phyloP scores from a whole-genome alignment of 805 yeast genomes.

The Torulaspora microellipsoides region DNA sequence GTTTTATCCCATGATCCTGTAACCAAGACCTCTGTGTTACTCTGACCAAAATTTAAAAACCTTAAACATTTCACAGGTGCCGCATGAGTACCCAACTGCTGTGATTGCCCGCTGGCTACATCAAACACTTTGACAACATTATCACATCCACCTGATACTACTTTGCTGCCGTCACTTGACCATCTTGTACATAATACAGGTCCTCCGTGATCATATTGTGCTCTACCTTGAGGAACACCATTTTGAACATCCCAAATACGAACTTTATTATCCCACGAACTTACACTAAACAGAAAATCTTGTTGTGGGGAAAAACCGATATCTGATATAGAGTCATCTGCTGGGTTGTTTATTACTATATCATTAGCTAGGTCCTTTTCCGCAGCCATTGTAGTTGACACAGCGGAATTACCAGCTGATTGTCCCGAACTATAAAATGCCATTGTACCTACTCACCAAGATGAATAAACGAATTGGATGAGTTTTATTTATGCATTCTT shows the following conservation, averaged over 20 bases:
- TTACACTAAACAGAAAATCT: conserved; percentile 66
- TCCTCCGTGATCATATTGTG: conserved; percentile 82
- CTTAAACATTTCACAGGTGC: conserved; percentile 72
- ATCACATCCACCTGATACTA: conserved; percentile 87
- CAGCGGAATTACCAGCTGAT: conserved; percentile 12
- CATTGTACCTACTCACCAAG: conserved; percentile 10
- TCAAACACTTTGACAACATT: conserved; percentile 83
- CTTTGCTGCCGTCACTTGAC: conserved; percentile 82
- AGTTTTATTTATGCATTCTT: no score
- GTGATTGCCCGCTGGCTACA: conserved; percentile 72
- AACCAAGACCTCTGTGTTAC: conserved; percentile 71
- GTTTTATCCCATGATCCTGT: conserved; percentile 98
- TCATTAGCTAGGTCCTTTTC: conserved; percentile 54
- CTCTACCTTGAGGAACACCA: conserved; percentile 83
- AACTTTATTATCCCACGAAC: conserved; percentile 94
- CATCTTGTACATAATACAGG: conserved; percentile 83
- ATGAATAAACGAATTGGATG: no score
- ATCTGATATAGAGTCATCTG: conserved; percentile 88
- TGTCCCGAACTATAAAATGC: conserved; percentile 18
- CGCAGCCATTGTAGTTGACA: conserved; percentile 28
- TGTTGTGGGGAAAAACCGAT: conserved; percentile 82
- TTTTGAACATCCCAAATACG: conserved; percentile 82
- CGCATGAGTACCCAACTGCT: conserved; percentile 82
- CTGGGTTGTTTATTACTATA: conserved; percentile 66
- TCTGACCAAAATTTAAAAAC: conserved; percentile 79